Conservation (phyloP, 495 filamentous ascomycete genomes). For the Glonium stellatum region DNA sequence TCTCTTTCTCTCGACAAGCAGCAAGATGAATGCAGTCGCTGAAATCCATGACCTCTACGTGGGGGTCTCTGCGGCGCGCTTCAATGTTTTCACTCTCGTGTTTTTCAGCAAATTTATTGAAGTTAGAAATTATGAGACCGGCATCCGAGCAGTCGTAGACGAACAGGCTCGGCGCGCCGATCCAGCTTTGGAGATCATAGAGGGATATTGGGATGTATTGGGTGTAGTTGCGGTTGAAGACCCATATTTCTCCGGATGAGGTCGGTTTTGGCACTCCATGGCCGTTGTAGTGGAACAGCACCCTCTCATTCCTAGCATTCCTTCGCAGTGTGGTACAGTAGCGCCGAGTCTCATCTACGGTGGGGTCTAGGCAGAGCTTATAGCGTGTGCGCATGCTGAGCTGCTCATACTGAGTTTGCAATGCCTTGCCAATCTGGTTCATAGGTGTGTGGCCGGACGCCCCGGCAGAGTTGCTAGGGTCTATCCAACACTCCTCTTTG, state of each 20-base stretch:
- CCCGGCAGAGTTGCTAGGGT: slow-evolving; percentile 64
- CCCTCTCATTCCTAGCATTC: slow-evolving; percentile 90
- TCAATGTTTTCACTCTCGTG: slow-evolving; percentile 82
- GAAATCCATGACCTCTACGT: slow-evolving; percentile 61
- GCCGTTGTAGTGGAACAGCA: slow-evolving; percentile 96
- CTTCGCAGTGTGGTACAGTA: slow-evolving; percentile 83
- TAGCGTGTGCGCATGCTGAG: slow-evolving; percentile 89
- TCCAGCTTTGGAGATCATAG: slow-evolving; percentile 93
- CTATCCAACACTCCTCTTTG: slow-evolving; percentile 94
- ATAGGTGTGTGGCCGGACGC: slow-evolving; percentile 71
- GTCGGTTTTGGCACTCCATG: slow-evolving; percentile 98
- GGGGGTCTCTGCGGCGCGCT: slow-evolving; percentile 61
- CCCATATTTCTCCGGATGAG: slow-evolving; percentile 95
- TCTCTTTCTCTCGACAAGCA: slow-evolving; percentile 81
- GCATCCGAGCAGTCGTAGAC: slow-evolving; percentile 97
- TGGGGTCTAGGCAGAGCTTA: slow-evolving; percentile 93
- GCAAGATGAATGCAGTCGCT: slow-evolving; percentile 84
- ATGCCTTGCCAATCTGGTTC: slow-evolving; percentile 88
- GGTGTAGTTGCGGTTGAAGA: slow-evolving; percentile 97
- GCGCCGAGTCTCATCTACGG: slow-evolving; percentile 92
- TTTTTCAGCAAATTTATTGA: slow-evolving; percentile 87
- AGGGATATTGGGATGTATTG: slow-evolving; percentile 97
- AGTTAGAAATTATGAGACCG: slow-evolving; percentile 90
- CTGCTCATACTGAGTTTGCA: slow-evolving; percentile 93
- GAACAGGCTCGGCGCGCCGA: slow-evolving; percentile 89